Conservation (phyloP, 2,329 filamentous ascomycete genomes). For the Furcasterigmium sp. region DNA sequence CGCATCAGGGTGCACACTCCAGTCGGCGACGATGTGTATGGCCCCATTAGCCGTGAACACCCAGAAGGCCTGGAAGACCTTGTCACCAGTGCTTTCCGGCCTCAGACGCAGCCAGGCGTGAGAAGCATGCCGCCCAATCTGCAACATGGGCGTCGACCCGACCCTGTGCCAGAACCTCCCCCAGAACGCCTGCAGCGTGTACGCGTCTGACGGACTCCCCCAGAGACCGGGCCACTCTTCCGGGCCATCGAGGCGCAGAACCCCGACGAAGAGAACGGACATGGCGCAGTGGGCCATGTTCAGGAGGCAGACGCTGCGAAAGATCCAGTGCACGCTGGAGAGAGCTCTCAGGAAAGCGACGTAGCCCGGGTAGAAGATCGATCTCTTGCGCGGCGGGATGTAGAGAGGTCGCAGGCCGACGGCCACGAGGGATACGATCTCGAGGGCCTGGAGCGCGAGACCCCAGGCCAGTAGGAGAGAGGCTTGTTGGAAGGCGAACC, state of each 20-base stretch:
- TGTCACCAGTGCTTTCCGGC: background rate
- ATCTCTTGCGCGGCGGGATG: background rate
- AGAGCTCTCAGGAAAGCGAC: background rate
- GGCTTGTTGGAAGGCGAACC: too few species aligned
- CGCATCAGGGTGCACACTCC: too few species aligned
- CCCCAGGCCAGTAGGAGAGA: too few species aligned
- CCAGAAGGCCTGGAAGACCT: conserved; percentile 3
- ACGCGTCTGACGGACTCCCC: conserved; percentile 11
- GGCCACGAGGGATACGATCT: background rate
- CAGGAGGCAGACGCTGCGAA: conserved; percentile 9
- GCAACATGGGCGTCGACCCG: background rate
- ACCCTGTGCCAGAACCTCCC: conserved; percentile 17
- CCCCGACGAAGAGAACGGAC: conserved; percentile 11
- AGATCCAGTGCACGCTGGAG: conserved; percentile 7
- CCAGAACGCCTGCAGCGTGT: conserved; percentile 16
- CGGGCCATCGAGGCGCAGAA: conserved; percentile 12
- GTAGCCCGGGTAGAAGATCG: background rate
- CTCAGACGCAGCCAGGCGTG: background rate
- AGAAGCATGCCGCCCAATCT: too few species aligned
- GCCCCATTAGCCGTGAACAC: conserved; percentile 4
- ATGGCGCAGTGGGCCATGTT: conserved; percentile 8
- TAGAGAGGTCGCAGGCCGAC: background rate
- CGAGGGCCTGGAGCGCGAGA: too few species aligned
- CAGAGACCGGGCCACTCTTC: conserved; percentile 16
- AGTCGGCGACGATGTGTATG: conserved; percentile 1